Conservation (phyloP, 352 stramenopile genomes). For the Phytophthora uliginosa region DNA sequence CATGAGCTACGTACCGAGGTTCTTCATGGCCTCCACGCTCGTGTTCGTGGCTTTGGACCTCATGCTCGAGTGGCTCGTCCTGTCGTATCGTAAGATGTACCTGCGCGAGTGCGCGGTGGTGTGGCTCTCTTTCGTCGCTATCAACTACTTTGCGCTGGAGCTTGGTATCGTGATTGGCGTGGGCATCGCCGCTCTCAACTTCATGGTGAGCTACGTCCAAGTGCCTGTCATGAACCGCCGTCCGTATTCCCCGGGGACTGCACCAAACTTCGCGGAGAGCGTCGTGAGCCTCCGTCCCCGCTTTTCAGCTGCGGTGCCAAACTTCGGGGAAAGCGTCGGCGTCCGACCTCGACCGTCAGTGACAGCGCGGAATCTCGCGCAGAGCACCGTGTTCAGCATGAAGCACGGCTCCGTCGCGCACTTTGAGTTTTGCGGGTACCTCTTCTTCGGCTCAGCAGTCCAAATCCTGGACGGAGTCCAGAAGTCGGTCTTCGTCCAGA, state of each 20-base stretch:
- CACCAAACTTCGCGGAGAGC: conserved; percentile 40
- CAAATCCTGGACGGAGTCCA: conserved; percentile 80
- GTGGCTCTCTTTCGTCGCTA: conserved; percentile 93
- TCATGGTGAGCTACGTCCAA: conserved; percentile 76
- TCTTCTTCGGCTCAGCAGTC: conserved; percentile 86
- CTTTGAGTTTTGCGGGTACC: conserved; percentile 80
- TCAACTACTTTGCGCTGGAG: conserved; percentile 95
- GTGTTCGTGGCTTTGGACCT: conserved; percentile 98
- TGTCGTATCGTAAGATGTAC: conserved; percentile 80
- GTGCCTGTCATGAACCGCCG: conserved; percentile 64
- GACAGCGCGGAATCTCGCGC: conserved; percentile 48
- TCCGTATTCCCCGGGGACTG: conserved; percentile 46
- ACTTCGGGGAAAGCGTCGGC: conserved; percentile 27
- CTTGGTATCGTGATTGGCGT: conserved; percentile 95
- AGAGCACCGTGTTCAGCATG: conserved; percentile 57
- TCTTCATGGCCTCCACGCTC: conserved; percentile 97
- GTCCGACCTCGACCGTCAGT: conserved; percentile 30
- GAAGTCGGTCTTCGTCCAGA: conserved; percentile 60
- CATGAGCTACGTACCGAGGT: conserved; percentile 95
- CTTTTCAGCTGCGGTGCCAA: conserved; percentile 58
- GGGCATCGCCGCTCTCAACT: conserved; percentile 84
- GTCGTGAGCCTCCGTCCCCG: conserved; percentile 62
- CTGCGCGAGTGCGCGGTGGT: conserved; percentile 93
- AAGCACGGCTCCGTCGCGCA: conserved; percentile 72
- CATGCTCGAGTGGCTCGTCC: conserved; percentile 96